These are phyloP conservation scores for Rutstroemia sp. DNA, from an alignment of 2,329 filamentous ascomycete species.

Conservation along the genomic window DNA sequence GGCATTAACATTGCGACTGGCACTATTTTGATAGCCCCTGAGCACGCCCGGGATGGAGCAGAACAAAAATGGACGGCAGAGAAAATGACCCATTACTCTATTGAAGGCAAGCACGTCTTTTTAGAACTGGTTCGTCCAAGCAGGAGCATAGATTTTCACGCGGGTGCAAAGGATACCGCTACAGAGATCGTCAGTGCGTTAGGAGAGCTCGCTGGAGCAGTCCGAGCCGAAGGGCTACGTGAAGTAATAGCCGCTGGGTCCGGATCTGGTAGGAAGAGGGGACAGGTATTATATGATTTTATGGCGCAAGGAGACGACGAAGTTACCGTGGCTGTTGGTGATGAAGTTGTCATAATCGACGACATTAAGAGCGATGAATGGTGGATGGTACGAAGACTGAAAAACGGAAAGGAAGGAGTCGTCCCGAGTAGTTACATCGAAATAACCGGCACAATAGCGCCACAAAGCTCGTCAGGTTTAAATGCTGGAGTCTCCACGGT, in stretches of 20 bases:
- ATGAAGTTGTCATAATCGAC: conserved; percentile 86
- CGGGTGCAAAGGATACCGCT: conserved; percentile 92
- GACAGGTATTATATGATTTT: conserved; percentile 87
- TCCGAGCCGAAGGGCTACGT: conserved; percentile 71
- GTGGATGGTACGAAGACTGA: conserved; percentile 90
- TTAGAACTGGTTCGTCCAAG: conserved; percentile 86
- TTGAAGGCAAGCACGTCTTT: conserved; percentile 97
- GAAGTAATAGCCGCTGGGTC: conserved; percentile 80
- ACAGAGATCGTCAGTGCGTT: conserved; percentile 85
- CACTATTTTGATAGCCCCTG: conserved; percentile 83
- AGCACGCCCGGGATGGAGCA: conserved; percentile 73
- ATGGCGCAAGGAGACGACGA: conserved; percentile 95
- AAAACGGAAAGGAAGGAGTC: conserved; percentile 90
- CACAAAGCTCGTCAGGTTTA: conserved; percentile 44
- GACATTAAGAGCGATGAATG: conserved; percentile 92
- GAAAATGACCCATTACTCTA: conserved; percentile 93
- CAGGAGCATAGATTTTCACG: conserved; percentile 94
- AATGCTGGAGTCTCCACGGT: conserved; percentile 60
- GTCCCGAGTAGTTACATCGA: conserved; percentile 97
- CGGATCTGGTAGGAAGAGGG: conserved; percentile 67
- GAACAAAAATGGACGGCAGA: conserved; percentile 92
- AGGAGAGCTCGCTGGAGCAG: conserved; percentile 81
- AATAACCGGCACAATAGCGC: conserved; percentile 59
- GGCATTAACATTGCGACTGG: conserved; percentile 89
- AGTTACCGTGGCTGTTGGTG: conserved; percentile 81